phyloP scores from a whole-genome alignment of 306 rosid genomes.

The Geum urbanum region DNA sequence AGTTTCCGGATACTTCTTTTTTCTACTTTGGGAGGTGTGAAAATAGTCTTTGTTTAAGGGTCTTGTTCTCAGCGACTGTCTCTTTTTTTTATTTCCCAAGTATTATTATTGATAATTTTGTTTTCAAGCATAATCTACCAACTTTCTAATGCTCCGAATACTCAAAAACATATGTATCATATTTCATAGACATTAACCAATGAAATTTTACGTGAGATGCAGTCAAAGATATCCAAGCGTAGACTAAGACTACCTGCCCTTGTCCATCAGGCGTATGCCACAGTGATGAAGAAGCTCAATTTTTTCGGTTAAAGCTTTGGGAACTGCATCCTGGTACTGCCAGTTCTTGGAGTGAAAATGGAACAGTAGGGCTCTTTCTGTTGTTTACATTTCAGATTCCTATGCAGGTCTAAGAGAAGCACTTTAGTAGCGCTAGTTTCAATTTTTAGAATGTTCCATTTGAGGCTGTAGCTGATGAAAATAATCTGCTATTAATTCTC shows the following conservation, averaged over 20 bases:
- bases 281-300: slow-evolving; percentile 86
- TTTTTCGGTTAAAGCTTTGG: slow-evolving; percentile 48
- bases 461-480: neutral
- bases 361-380: neutral
- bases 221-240: slow-evolving; percentile 88
- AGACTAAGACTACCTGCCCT: slow-evolving; percentile 66
- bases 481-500: neutral
- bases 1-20: neutral
- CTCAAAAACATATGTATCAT: neutral
- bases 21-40: neutral
- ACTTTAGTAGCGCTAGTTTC: neutral
- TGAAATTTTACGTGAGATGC: slow-evolving; percentile 36
- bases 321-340: slow-evolving; percentile 22
- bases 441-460: neutral
- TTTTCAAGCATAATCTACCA: neutral
- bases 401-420: slow-evolving; percentile 9
- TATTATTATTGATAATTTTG: neutral
- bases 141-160: neutral
- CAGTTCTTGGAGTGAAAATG: slow-evolving; percentile 11
- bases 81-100: neutral
- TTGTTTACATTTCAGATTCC: slow-evolving; percentile 2
- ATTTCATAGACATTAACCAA: neutral
- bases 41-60: neutral
- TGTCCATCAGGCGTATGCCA: slow-evolving; percentile 78
- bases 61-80: neutral